These are phyloP conservation scores for Hygrocybe punicea DNA, from an alignment of 768 basidiomycete species.

Conservation along the genomic window DNA sequence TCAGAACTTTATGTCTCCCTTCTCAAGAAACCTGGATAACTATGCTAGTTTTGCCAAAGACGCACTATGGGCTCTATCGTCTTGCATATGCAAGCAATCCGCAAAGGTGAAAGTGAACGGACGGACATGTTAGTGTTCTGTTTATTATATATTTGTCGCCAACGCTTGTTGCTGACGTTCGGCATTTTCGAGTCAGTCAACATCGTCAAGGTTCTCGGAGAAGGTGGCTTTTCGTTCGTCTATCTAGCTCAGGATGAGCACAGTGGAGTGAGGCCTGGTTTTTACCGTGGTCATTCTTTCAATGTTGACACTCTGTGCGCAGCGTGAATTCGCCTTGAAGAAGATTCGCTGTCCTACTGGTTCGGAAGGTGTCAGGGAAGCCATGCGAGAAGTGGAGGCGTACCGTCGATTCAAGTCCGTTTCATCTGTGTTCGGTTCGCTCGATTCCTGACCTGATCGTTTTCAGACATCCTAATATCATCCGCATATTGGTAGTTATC, in stretches of 20 bases:
- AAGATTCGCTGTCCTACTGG: conserved; percentile 94
- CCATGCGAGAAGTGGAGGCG: conserved; percentile 87
- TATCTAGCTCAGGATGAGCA: conserved; percentile 84
- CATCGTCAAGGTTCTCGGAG: conserved; percentile 88
- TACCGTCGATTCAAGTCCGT: conserved; percentile 90
- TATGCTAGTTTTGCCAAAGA: conserved; percentile 67
- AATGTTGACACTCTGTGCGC: conserved; percentile 15
- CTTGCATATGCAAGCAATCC: conserved; percentile 75
- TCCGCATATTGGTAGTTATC: conserved; percentile 73
- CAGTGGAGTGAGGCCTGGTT: conserved; percentile 59
- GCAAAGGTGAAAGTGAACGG: conserved; percentile 95
- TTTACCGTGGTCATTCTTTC: not conserved
- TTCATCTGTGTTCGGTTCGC: not conserved
- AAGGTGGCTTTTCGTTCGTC: conserved; percentile 93
- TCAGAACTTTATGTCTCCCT: conserved; percentile 1
- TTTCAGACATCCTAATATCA: conserved; percentile 89
- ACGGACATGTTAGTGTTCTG: conserved; percentile 68
- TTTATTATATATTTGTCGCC: not conserved
- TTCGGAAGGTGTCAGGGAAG: conserved; percentile 82
- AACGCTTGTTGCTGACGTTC: not conserved
- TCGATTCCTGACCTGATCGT: conserved; percentile 3
- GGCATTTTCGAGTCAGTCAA: conserved; percentile 55
- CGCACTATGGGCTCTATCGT: conserved; percentile 75
- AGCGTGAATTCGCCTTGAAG: conserved; percentile 94
- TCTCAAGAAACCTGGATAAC: not conserved